These are phyloP conservation scores for Apiospora phragmitis DNA, from an alignment of 2,329 filamentous ascomycete species.

Conservation along the genomic window DNA sequence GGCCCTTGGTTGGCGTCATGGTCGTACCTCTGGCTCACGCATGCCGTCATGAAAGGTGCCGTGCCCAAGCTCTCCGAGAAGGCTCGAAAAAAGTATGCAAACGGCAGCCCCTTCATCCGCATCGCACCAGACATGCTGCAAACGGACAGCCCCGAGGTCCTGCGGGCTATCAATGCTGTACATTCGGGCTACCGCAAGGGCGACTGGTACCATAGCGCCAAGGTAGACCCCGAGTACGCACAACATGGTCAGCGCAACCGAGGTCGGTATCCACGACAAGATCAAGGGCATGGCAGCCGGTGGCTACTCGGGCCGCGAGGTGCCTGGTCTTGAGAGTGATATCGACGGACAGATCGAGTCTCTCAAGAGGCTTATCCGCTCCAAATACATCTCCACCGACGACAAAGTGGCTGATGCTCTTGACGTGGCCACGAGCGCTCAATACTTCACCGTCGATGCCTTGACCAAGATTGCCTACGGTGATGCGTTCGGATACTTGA, in stretches of 20 bases:
- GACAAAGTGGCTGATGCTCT: too few species aligned
- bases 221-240: conserved; percentile 56
- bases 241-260: conserved; percentile 50
- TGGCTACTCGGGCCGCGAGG: conserved; percentile 29
- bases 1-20: too few species aligned
- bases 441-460: conserved; percentile 53
- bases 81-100: too few species aligned
- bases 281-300: too few species aligned
- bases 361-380: conserved; percentile 40
- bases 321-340: conserved; percentile 27
- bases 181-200: conserved; percentile 38
- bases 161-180: conserved; percentile 38
- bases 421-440: conserved; percentile 45
- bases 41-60: too few species aligned
- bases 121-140: conserved; percentile 44
- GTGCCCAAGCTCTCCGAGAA: too few species aligned
- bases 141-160: conserved; percentile 39
- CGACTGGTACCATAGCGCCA: conserved; percentile 48
- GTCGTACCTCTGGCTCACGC: too few species aligned
- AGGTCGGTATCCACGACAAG: too few species aligned
- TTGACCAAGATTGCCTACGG: conserved; percentile 51
- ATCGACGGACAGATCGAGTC: conserved; percentile 45
- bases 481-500: conserved; percentile 46
- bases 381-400: conserved; percentile 25
- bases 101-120: conserved; percentile 38